Evolutionary conservation across 2,329 filamentous ascomycete species (phyloP).

Genomic region (Aureobasidium sp.): DNA sequence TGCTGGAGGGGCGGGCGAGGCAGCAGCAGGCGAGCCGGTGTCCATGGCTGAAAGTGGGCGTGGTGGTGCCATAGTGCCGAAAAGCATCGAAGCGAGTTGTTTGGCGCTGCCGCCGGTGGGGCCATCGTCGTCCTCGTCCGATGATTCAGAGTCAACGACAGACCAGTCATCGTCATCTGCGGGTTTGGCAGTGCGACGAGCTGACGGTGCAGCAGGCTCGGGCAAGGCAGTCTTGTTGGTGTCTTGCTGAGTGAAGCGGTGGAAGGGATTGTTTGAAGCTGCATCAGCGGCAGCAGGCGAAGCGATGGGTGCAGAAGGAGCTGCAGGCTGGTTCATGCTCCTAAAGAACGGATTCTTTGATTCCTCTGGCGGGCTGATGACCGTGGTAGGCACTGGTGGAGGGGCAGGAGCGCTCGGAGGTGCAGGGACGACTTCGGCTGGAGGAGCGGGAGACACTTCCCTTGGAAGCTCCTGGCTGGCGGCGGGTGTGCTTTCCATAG

Average conservation of each 20-base stretch:
- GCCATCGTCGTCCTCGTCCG: conserved; percentile 68
- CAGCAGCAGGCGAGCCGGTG: conserved; percentile 32
- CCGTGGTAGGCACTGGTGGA: conserved; percentile 39
- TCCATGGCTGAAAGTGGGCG: conserved; percentile 79
- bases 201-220: conserved; percentile 38
- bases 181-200: conserved; percentile 51
- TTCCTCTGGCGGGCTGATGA: conserved; percentile 54
- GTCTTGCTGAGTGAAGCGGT: conserved; percentile 67
- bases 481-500: conserved; percentile 53
- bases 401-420: conserved; percentile 36
- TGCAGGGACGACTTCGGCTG: conserved; percentile 27
- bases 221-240: conserved; percentile 42
- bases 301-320: conserved; percentile 27
- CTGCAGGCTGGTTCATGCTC: conserved; percentile 62
- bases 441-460: conserved; percentile 42
- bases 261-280: conserved; percentile 91
- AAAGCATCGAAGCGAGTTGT: conserved; percentile 87
- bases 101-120: conserved; percentile 79
- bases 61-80: conserved; percentile 93
- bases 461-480: conserved; percentile 49
- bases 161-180: conserved; percentile 71
- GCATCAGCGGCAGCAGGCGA: conserved; percentile 36
- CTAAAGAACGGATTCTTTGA: conserved; percentile 94
- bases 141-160: conserved; percentile 64
- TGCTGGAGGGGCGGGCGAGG: conserved; percentile 40